These are phyloP conservation scores for Globisporangium abappressorium DNA, from an alignment of 352 stramenopile genomes.

Conservation along the genomic window DNA sequence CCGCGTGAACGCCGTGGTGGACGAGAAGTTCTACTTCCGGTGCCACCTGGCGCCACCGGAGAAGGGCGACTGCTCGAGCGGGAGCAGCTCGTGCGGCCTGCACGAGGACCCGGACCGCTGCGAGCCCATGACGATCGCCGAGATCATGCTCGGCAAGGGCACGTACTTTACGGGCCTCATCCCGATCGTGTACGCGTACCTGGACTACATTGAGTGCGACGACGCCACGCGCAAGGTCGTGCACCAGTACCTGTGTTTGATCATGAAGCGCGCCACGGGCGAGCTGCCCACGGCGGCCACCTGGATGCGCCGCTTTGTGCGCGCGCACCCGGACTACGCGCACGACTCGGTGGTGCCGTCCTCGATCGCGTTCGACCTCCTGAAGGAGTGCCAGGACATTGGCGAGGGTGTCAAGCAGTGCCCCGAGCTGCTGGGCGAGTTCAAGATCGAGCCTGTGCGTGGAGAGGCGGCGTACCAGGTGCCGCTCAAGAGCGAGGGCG, in stretches of 20 bases:
- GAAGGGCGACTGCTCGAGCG: slow-evolving; percentile 51
- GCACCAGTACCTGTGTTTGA: slow-evolving; percentile 85
- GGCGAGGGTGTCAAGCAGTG: slow-evolving; percentile 91
- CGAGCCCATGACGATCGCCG: slow-evolving; percentile 97
- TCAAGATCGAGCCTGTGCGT: slow-evolving; percentile 91
- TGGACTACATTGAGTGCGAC: slow-evolving; percentile 98
- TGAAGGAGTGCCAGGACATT: slow-evolving; percentile 95
- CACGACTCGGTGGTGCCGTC: slow-evolving; percentile 91
- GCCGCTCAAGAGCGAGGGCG: slow-evolving; percentile 89
- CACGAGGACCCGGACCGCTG: slow-evolving; percentile 65
- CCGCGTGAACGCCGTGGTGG: slow-evolving; percentile 90
- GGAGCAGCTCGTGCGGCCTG: slow-evolving; percentile 28
- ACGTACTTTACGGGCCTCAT: slow-evolving; percentile 97
- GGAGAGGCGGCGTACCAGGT: slow-evolving; percentile 90
- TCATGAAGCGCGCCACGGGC: slow-evolving; percentile 92
- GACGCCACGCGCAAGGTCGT: slow-evolving; percentile 80
- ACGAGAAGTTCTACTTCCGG: slow-evolving; percentile 98
- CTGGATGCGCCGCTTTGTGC: slow-evolving; percentile 97
- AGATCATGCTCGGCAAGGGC: slow-evolving; percentile 96
- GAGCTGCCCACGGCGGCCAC: slow-evolving; percentile 95
- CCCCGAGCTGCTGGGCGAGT: slow-evolving; percentile 92
- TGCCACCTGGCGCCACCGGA: slow-evolving; percentile 92
- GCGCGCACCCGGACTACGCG: slow-evolving; percentile 92
- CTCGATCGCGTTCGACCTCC: slow-evolving; percentile 91
- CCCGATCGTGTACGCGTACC: slow-evolving; percentile 95